These are phyloP conservation scores for Zopfochytrium polystomum DNA, from an alignment of 371 early-diverging fungal species.

Conservation along the genomic window DNA sequence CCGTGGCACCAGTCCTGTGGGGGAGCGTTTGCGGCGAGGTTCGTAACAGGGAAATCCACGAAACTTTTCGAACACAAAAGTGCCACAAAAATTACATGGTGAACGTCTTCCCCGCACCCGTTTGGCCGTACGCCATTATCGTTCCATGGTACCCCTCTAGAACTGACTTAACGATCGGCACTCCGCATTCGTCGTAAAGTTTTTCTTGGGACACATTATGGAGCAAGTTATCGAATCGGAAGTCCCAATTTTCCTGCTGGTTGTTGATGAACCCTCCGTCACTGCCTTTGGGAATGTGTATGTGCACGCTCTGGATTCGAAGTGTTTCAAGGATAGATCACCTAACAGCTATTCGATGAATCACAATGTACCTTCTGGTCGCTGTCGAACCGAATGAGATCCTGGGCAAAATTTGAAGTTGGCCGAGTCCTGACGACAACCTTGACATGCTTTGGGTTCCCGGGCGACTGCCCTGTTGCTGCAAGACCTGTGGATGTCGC, in stretches of 20 bases:
- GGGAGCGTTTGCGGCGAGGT: slow-evolving; percentile 25
- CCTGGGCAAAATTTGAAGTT: slow-evolving; percentile 47
- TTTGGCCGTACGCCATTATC: slow-evolving; percentile 55
- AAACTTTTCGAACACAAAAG: neutral
- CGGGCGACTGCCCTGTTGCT: too few species aligned
- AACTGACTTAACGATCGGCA: slow-evolving; percentile 46
- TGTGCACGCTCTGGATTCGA: slow-evolving; percentile 45
- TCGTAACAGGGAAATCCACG: neutral
- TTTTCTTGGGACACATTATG: slow-evolving; percentile 56
- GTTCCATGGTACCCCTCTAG: slow-evolving; percentile 61
- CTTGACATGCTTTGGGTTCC: slow-evolving; percentile 49
- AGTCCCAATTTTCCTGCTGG: slow-evolving; percentile 56
- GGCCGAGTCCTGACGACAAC: slow-evolving; percentile 54
- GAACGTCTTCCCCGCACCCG: slow-evolving; percentile 73
- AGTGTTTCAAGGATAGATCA: neutral
- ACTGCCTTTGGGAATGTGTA: slow-evolving; percentile 50
- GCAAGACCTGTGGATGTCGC: too few species aligned
- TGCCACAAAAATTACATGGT: slow-evolving; percentile 44
- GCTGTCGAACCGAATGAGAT: slow-evolving; percentile 40
- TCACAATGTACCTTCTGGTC: slow-evolving; percentile 40
- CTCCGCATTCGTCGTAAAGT: slow-evolving; percentile 58
- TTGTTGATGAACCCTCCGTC: slow-evolving; percentile 58
- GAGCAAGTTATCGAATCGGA: slow-evolving; percentile 55
- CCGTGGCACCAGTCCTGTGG: slow-evolving; percentile 53
- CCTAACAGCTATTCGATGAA: neutral